Conservation (phyloP, 768 basidiomycete genomes). For the Suillus subaureus region DNA sequence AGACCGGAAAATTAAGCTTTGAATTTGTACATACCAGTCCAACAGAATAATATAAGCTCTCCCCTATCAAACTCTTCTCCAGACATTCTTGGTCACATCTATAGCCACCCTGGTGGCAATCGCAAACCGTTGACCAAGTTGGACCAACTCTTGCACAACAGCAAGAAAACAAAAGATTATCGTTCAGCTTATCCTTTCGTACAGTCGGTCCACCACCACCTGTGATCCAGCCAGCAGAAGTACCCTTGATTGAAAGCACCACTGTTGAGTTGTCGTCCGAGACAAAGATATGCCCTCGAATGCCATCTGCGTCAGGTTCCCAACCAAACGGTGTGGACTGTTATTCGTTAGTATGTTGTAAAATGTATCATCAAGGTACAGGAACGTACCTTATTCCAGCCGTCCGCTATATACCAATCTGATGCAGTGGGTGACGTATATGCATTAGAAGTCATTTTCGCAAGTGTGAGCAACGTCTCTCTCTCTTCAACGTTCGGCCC, state of each 20-base stretch:
- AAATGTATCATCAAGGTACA: neutral
- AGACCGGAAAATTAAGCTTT: neutral
- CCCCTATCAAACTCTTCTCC: conserved; percentile 74
- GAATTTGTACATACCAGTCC: conserved; percentile 62
- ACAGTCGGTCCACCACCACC: conserved; percentile 82
- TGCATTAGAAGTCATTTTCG: conserved; percentile 90
- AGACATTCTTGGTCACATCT: conserved; percentile 83
- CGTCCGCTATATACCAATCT: conserved; percentile 73
- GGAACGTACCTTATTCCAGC: conserved; percentile 61
- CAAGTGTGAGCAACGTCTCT: conserved; percentile 72
- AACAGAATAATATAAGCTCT: conserved; percentile 85
- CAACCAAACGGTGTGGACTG: conserved; percentile 84
- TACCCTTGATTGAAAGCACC: conserved; percentile 91
- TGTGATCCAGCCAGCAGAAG: conserved; percentile 69
- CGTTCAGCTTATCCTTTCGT: conserved; percentile 90
- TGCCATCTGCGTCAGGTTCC: conserved; percentile 86
- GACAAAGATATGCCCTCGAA: conserved; percentile 92
- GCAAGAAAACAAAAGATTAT: conserved; percentile 94
- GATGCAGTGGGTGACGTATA: conserved; percentile 56
- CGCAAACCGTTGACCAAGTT: conserved; percentile 92
- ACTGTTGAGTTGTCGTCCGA: conserved; percentile 83
- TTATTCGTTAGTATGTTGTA: neutral
- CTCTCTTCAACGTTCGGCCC: conserved; percentile 76
- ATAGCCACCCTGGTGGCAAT: conserved; percentile 74
- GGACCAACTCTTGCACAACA: conserved; percentile 96